A percentile compares a stretch with the other conserved stretches of the same genome.
phyloP scores from a whole-genome alignment of 2,329 filamentous ascomycete species.

The Xylariaceae sp. region DNA sequence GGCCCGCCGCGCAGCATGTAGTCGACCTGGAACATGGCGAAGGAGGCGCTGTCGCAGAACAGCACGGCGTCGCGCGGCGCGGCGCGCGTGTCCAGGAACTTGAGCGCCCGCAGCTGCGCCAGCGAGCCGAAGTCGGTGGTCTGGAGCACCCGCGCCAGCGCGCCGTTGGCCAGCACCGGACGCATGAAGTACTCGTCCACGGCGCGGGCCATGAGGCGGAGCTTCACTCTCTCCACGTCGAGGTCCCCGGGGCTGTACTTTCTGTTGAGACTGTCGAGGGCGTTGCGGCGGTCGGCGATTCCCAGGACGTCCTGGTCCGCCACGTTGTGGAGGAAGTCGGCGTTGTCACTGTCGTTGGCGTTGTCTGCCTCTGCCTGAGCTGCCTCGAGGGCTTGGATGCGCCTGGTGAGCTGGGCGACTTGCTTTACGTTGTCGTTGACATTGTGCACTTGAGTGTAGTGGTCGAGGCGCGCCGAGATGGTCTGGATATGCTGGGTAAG shows the following conservation, averaged over 20 bases:
- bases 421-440: neutral
- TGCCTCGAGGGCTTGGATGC: neutral
- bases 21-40: constrained; percentile 1
- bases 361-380: neutral
- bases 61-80: constrained; percentile 1
- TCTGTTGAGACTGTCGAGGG: too few species aligned
- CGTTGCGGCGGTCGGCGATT: too few species aligned
- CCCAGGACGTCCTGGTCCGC: too few species aligned
- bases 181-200: neutral
- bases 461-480: neutral
- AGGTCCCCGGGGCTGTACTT: too few species aligned
- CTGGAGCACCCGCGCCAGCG: constrained; percentile 1
- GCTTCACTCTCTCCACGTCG: too few species aligned
- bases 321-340: neutral
- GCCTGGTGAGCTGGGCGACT: neutral
- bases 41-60: neutral
- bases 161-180: neutral
- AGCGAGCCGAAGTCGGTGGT: neutral
- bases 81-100: neutral
- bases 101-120: constrained; percentile 1
- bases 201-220: too few species aligned
- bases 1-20: constrained; percentile 1
- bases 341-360: neutral
- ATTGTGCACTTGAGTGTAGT: neutral
- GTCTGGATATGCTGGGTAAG: neutral